These are phyloP conservation scores for Trametes coccinea DNA, from an alignment of 768 basidiomycete genomes.

Conservation along the genomic window DNA sequence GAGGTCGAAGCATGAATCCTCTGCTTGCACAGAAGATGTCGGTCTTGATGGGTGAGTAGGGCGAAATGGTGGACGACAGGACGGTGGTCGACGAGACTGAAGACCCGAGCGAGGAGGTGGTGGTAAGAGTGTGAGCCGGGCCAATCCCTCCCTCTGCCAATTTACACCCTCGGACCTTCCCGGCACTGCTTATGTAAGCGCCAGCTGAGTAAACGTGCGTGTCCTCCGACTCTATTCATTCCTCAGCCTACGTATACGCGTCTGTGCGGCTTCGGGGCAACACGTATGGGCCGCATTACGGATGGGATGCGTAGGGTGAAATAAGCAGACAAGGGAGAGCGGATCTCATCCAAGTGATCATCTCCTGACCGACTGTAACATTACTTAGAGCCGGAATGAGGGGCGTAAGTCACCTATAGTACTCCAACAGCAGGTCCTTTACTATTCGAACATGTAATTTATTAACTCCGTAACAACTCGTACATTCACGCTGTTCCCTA, in stretches of 20 bases:
- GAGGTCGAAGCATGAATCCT: slow-evolving; percentile 94
- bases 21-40: slow-evolving; percentile 69
- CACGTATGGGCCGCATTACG: too few relatives aligned
- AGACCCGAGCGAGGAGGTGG: slow-evolving; percentile 29
- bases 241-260: too few relatives aligned
- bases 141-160: slow-evolving; percentile 2
- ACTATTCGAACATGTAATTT: slow-evolving; percentile 49
- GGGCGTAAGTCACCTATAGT: too few relatives aligned
- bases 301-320: too few relatives aligned
- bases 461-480: slow-evolving; percentile 65
- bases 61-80: slow-evolving; percentile 59
- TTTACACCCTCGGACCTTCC: slow-evolving; percentile 24
- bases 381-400: too few relatives aligned
- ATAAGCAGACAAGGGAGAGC: too few relatives aligned
- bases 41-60: slow-evolving; percentile 45
- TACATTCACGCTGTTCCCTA: slow-evolving; percentile 85
- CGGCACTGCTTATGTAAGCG: slow-evolving; percentile 20
- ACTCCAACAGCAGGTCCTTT: background rate
- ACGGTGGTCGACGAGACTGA: slow-evolving; percentile 22
- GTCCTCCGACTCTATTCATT: background rate
- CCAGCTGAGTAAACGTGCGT: slow-evolving; percentile 24
- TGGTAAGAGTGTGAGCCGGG: slow-evolving; percentile 14
- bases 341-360: too few relatives aligned
- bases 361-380: too few relatives aligned
- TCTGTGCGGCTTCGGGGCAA: too few relatives aligned